Conservation (phyloP, 1,284 basidiomycete genomes). For the Phlebopus sp. region DNA sequence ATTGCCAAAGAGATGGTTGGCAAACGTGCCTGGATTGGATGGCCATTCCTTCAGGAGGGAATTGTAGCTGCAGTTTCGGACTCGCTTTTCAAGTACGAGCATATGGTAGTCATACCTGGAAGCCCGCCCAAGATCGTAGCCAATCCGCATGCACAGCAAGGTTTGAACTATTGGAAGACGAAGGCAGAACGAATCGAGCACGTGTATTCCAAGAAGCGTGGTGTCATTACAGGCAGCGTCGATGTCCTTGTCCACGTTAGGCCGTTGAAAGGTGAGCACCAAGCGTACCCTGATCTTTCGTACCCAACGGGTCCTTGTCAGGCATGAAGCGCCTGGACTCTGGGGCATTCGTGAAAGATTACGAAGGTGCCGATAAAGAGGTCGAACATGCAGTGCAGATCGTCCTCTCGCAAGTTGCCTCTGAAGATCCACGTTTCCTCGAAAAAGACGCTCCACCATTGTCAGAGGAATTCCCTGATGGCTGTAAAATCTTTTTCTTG, state of each 20-base stretch:
- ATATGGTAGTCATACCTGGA: conserved; percentile 55
- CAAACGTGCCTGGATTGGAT: conserved; percentile 77
- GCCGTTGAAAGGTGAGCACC: conserved; percentile 74
- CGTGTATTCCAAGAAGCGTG: conserved; percentile 86
- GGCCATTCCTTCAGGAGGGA: conserved; percentile 96
- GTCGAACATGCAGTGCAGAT: conserved; percentile 85
- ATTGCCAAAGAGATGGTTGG: conserved; percentile 78
- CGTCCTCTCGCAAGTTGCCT: conserved; percentile 72
- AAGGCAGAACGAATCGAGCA: conserved; percentile 82
- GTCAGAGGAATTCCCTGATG: conserved; percentile 86
- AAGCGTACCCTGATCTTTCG: background rate
- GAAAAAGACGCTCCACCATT: conserved; percentile 81
- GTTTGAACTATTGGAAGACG: conserved; percentile 68
- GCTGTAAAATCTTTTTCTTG: conserved; percentile 93
- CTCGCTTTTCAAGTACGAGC: conserved; percentile 84
- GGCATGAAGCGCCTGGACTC: conserved; percentile 87
- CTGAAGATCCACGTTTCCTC: conserved; percentile 88
- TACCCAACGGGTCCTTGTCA: conserved; percentile 29
- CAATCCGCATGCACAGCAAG: conserved; percentile 69
- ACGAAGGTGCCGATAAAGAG: conserved; percentile 81
- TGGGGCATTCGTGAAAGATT: conserved; percentile 94
- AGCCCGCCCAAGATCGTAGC: conserved; percentile 56
- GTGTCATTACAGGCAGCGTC: conserved; percentile 81
- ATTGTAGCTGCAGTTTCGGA: conserved; percentile 87
- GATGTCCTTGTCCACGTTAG: conserved; percentile 81